Evolutionary conservation across 2,329 filamentous ascomycete genomes (phyloP).

Genomic region (Anthostomella pinea): DNA sequence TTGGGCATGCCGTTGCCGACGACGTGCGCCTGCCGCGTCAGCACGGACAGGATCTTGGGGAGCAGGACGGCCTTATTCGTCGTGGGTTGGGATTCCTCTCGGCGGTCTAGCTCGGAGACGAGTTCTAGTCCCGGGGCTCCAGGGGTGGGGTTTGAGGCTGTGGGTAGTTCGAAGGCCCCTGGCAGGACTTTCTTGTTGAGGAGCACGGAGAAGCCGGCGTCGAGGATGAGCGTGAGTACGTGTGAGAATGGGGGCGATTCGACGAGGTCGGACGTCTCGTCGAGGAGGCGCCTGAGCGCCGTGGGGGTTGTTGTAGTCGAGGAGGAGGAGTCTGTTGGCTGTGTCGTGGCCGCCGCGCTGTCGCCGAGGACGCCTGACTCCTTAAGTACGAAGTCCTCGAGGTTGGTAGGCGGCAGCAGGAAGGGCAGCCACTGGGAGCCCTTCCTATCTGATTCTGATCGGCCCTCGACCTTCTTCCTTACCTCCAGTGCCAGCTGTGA

Average conservation of each 20-base stretch:
- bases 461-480: constrained; percentile 78
- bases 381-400: constrained; percentile 79
- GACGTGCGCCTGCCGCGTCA: constrained; percentile 84
- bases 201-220: constrained; percentile 80
- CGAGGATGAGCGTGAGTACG: constrained; percentile 81
- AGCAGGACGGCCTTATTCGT: constrained; percentile 56
- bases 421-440: constrained; percentile 75
- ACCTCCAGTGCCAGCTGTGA: constrained; percentile 80
- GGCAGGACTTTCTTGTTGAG: constrained; percentile 78
- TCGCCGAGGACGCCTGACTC: constrained; percentile 76
- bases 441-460: constrained; percentile 37
- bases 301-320: constrained; percentile 37
- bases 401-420: constrained; percentile 73
- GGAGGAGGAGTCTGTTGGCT: constrained; percentile 11
- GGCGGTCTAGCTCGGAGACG: too few species aligned
- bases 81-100: constrained; percentile 7
- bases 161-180: constrained; percentile 61
- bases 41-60: constrained; percentile 83
- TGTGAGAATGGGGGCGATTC: constrained; percentile 89
- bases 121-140: too few species aligned
- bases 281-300: constrained; percentile 78
- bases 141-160: constrained; percentile 43
- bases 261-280: constrained; percentile 93
- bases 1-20: constrained; percentile 78
- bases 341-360: constrained; percentile 37